These are phyloP conservation scores for Posidonia oceanica DNA, from an alignment of 116 monocot genomes.

Conservation along the genomic window DNA sequence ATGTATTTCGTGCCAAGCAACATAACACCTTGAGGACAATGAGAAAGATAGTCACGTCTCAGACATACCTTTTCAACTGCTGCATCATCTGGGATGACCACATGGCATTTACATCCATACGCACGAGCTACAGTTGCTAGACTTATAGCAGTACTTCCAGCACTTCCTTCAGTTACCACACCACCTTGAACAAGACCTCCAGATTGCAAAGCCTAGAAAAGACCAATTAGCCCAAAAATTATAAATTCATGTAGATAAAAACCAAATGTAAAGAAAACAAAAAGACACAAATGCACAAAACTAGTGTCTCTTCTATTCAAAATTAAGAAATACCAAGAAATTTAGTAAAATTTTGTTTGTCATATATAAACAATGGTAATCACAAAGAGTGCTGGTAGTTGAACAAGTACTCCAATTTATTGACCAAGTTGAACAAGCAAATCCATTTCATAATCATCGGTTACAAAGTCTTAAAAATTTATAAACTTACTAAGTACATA, in stretches of 20 bases:
- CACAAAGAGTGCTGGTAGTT: too few relatives aligned
- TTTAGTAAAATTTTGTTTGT: too few relatives aligned
- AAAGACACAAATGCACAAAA: not conserved
- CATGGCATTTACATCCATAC: conserved; percentile 89
- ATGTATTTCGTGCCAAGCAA: too few relatives aligned
- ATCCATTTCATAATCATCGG: too few relatives aligned
- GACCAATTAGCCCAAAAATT: not conserved
- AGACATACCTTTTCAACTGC: conserved; percentile 76
- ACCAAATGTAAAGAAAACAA: not conserved
- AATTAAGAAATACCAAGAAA: not conserved
- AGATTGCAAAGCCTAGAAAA: conserved; percentile 56
- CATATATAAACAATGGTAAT: too few relatives aligned
- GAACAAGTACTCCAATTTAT: too few relatives aligned
- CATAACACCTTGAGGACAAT: not conserved
- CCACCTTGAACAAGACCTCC: conserved; percentile 71
- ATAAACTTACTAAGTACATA: too few relatives aligned
- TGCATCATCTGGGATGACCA: conserved; percentile 92
- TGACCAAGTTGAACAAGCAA: too few relatives aligned
- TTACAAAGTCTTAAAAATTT: too few relatives aligned
- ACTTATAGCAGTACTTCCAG: conserved; percentile 96
- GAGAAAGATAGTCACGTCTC: not conserved
- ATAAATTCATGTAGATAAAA: not conserved
- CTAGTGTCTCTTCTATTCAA: not conserved
- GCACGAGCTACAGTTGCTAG: conserved; percentile 90
- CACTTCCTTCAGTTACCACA: conserved; percentile 88